Percentiles rank a stretch among this genome's conserved stretches.
Evolutionary conservation across 306 rosid genomes (phyloP).

Genomic region (Morella rubra): DNA sequence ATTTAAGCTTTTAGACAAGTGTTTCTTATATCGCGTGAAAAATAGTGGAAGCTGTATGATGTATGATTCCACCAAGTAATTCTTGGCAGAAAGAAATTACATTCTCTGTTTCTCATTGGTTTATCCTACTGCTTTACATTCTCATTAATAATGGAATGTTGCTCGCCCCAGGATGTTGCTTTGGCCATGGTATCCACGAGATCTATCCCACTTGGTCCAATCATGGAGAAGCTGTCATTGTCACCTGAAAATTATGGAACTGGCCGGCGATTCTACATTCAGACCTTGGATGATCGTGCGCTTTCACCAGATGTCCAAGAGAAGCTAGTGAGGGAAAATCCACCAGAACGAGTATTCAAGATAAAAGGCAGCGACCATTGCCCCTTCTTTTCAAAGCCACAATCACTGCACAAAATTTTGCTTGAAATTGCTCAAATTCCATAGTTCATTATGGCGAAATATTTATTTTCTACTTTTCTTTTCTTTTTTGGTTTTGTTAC

Average conservation of each 20-base stretch:
- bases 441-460: slow-evolving; percentile 34
- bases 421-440: slow-evolving; percentile 92
- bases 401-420: slow-evolving; percentile 81
- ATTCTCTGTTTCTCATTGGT: no score
- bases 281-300: slow-evolving; percentile 84
- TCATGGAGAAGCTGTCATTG: slow-evolving; percentile 86
- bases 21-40: no score
- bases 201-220: slow-evolving; percentile 81
- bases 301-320: slow-evolving; percentile 98
- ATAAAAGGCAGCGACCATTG: slow-evolving; percentile 96
- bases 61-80: no score
- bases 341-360: slow-evolving; percentile 94
- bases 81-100: no score
- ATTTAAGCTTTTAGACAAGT: no score
- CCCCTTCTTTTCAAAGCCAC: slow-evolving; percentile 96
- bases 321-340: slow-evolving; percentile 90
- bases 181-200: slow-evolving; percentile 97
- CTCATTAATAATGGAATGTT: no score
- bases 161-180: slow-evolving; percentile 79
- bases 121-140: no score
- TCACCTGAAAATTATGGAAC: slow-evolving; percentile 66
- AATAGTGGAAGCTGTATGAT: no score
- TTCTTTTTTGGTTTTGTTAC: neutral
- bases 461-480: neutral
- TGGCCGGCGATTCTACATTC: slow-evolving; percentile 74